Conservation (phyloP, 768 basidiomycete species). For the Suillus americanus region DNA sequence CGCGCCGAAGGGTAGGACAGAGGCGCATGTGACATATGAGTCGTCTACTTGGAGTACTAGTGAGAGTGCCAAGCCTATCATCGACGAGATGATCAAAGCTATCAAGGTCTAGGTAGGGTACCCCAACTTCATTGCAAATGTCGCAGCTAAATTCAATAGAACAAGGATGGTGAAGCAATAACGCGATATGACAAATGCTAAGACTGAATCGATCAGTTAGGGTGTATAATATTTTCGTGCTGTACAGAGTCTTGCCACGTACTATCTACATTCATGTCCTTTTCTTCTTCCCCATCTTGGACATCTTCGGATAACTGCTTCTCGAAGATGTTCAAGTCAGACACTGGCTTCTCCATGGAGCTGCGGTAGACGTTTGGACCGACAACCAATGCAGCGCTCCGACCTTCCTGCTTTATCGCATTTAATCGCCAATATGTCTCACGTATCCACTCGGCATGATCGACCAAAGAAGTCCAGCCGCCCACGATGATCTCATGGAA, state of each 20-base stretch:
- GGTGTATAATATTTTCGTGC: background rate
- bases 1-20: background rate
- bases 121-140: background rate
- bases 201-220: background rate
- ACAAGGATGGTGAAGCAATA: background rate
- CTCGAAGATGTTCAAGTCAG: background rate
- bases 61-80: background rate
- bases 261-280: background rate
- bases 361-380: background rate
- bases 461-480: background rate
- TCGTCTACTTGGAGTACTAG: background rate
- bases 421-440: slow-evolving; percentile 1
- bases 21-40: background rate
- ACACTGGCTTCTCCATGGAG: background rate
- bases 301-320: background rate
- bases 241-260: no score
- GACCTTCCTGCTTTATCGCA: background rate
- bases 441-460: slow-evolving; percentile 3
- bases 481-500: background rate
- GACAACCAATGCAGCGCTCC: background rate
- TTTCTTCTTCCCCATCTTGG: background rate
- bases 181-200: background rate
- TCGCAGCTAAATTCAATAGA: background rate
- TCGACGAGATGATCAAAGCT: background rate
- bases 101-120: background rate